These are phyloP conservation scores for Lepidopterella palustris DNA, from an alignment of 495 filamentous ascomycete genomes.

Conservation along the genomic window DNA sequence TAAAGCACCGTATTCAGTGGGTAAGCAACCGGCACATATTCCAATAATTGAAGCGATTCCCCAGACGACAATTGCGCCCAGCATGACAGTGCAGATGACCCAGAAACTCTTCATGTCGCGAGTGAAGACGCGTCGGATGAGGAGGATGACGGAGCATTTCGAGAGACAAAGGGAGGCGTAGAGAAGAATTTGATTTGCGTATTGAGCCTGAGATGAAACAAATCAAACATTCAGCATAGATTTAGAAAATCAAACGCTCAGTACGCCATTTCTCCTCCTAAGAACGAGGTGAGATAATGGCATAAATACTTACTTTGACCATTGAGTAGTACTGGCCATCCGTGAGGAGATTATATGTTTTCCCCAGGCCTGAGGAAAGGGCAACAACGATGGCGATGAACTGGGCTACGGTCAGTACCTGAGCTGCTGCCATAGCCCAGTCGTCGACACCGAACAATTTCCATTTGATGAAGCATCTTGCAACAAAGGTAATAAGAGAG, in stretches of 20 bases:
- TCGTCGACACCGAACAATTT: slow-evolving; percentile 23
- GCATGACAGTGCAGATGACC: slow-evolving; percentile 16
- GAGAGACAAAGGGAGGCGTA: slow-evolving; percentile 14
- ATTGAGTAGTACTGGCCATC: slow-evolving; percentile 3
- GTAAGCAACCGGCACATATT: slow-evolving; percentile 14
- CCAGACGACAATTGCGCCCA: slow-evolving; percentile 7
- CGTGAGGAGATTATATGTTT: slow-evolving; percentile 6
- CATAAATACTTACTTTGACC: slow-evolving; percentile 11
- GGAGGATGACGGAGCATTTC: slow-evolving; percentile 19
- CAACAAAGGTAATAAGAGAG: slow-evolving; percentile 14
- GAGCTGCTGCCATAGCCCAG: slow-evolving; percentile 19
- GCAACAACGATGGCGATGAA: slow-evolving; percentile 7
- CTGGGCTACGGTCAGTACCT: slow-evolving; percentile 4
- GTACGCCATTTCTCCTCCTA: too few species aligned
- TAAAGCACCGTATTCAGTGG: neutral
- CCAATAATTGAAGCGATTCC: neutral
- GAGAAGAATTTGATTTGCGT: slow-evolving; percentile 16
- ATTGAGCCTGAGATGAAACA: slow-evolving; percentile 1
- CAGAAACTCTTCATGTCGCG: slow-evolving; percentile 18
- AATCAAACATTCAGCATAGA: neutral
- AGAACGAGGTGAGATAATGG: too few species aligned
- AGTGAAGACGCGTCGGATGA: slow-evolving; percentile 22
- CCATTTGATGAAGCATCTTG: slow-evolving; percentile 22
- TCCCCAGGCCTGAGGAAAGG: slow-evolving; percentile 11
- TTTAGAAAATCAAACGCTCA: too few species aligned